Percentiles rank a stretch among this genome's conserved stretches.
Evolutionary conservation across 2,329 filamentous ascomycete species (phyloP).

Genomic region (Paracoccidioides brasiliensis): DNA sequence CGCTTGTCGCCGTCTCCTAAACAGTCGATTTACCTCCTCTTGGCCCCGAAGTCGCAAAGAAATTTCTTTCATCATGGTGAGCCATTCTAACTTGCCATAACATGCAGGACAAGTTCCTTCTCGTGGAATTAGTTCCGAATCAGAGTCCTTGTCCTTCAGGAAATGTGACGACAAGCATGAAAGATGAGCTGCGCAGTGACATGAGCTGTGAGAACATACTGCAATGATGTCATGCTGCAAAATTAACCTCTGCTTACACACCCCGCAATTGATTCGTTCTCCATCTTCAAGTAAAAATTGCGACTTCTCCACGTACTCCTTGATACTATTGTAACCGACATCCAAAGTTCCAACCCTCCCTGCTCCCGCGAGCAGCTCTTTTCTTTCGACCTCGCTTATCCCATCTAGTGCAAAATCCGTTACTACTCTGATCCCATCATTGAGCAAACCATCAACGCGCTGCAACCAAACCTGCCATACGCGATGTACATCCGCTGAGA

Average conservation of each 20-base stretch:
- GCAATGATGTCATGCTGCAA: constrained; percentile 31
- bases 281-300: constrained; percentile 28
- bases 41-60: constrained; percentile 58
- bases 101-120: constrained; percentile 62
- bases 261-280: constrained; percentile 30
- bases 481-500: constrained; percentile 53
- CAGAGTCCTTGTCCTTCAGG: constrained; percentile 28
- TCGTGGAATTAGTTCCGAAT: constrained; percentile 47
- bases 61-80: constrained; percentile 68
- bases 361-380: constrained; percentile 2
- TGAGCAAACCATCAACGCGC: constrained; percentile 36
- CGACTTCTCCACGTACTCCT: constrained; percentile 41
- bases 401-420: constrained; percentile 34
- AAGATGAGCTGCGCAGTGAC: constrained; percentile 41
- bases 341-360: constrained; percentile 3
- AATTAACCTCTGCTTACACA: constrained; percentile 36
- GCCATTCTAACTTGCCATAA: constrained; percentile 51
- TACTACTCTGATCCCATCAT: constrained; percentile 39
- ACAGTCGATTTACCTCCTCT: constrained; percentile 56
- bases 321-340: constrained; percentile 28
- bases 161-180: constrained; percentile 43
- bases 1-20: constrained; percentile 40
- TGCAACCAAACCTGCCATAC: constrained; percentile 53
- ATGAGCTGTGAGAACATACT: constrained; percentile 39
- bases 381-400: constrained; percentile 8